Conservation (phyloP, 2,329 filamentous ascomycete genomes). For the Chaetothyriales sp. region DNA sequence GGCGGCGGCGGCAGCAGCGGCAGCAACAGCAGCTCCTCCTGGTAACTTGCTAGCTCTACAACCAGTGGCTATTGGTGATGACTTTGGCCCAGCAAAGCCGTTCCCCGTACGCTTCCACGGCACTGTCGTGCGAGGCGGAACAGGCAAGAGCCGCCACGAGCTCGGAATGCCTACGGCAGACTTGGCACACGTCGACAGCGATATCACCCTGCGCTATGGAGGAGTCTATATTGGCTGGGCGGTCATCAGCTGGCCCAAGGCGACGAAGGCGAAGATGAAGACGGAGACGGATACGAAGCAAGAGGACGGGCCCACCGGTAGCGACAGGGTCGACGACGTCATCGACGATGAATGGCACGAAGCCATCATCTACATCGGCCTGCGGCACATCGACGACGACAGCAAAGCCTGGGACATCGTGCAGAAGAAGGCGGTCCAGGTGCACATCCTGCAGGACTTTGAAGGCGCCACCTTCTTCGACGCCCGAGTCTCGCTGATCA, state of each 20-base stretch:
- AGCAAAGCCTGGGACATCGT: conserved; percentile 32
- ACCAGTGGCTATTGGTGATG: conserved; percentile 33
- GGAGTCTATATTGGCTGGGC: conserved; percentile 57
- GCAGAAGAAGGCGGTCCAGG: conserved; percentile 37
- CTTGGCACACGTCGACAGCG: conserved; percentile 38
- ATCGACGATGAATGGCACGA: conserved; percentile 41
- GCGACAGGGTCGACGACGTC: conserved; percentile 20
- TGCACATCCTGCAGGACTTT: conserved; percentile 43
- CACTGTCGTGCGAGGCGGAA: conserved; percentile 32
- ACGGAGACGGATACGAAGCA: conserved; percentile 2
- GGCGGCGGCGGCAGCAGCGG: too few relatives aligned
- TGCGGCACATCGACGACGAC: conserved; percentile 24
- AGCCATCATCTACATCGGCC: conserved; percentile 44
- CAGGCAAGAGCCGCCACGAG: conserved; percentile 27
- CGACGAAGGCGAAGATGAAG: conserved; percentile 3
- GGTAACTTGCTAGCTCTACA: conserved; percentile 1
- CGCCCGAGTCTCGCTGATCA: conserved; percentile 37
- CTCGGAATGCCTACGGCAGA: conserved; percentile 43
- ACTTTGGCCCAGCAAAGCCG: conserved; percentile 39
- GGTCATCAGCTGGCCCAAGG: conserved; percentile 26
- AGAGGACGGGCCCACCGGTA: neutral
- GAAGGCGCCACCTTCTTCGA: conserved; percentile 30
- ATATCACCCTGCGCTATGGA: conserved; percentile 40
- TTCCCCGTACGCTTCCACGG: conserved; percentile 43
- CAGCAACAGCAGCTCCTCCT: too few relatives aligned